phyloP scores from a whole-genome alignment of 768 basidiomycete species.

The Tylopilus subfusipes region DNA sequence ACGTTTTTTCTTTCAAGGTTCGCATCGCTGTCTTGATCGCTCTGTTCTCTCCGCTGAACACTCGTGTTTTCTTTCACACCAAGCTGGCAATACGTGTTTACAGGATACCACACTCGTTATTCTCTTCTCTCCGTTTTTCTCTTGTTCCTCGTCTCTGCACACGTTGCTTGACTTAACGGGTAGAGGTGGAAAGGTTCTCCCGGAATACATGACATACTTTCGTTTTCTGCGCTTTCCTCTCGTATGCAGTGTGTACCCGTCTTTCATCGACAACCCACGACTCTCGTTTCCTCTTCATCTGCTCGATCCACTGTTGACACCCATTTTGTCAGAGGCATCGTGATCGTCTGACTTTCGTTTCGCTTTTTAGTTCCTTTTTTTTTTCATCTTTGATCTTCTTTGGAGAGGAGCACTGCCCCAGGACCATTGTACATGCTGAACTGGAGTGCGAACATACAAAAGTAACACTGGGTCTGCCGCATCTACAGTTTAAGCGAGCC shows the following conservation, averaged over 20 bases:
- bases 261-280: background rate
- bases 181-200: background rate
- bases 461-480: background rate
- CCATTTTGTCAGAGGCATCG: background rate
- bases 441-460: background rate
- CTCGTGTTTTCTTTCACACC: background rate
- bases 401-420: too few species aligned
- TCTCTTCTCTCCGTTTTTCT: background rate
- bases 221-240: background rate
- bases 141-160: background rate
- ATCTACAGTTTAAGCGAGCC: too few species aligned
- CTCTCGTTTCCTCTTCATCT: background rate
- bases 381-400: too few species aligned
- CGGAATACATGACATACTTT: background rate
- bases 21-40: background rate
- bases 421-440: background rate
- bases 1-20: background rate
- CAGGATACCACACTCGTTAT: constrained; percentile 23
- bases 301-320: background rate
- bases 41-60: background rate
- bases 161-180: constrained; percentile 3
- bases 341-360: background rate
- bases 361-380: too few species aligned
- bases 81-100: background rate
- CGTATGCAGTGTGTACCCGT: background rate